Evolutionary conservation across 2,329 filamentous ascomycete species (phyloP), one percentile per base, ranked within the genome.

Genomic region (Alternaria dauci): DNA sequence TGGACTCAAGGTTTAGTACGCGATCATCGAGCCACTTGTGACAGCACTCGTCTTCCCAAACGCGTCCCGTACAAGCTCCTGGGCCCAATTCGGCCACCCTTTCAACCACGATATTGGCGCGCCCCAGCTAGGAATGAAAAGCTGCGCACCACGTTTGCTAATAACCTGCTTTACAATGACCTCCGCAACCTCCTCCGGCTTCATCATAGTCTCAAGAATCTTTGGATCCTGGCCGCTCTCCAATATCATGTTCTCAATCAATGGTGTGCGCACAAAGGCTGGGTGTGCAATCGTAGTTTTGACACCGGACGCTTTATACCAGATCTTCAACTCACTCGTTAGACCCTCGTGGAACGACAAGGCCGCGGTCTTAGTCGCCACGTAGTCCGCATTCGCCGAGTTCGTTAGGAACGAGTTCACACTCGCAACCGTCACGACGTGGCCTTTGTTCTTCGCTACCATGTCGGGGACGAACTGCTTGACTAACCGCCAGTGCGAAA

Each of bases 151-250:
- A 26, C 75, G 71, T 30, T 47, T 57, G 16, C 75, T 70, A 62
- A 80, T 25, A 20, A 81, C 68, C 65, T 81, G 79, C 61, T 71
- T 72, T 4, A 79, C 75, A 12, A 81, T 74, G 3, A 76, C 72
- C 59, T 79, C 70, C 11, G 73, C 65, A 8, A 80, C 75, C 25
- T 70, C 62, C 56, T 75, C 57, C 1, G 78, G 73, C 16, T 72
- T 67, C 39, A 81, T 69, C 25, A 55, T 41, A 26, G 63, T 65
- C 12, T 72, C 70, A 1, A 70, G 67, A 32, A 69, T 55, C 36
- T 59, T 55, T 16, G 42, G 59, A 38, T 73, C 55, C 20, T 80
- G 68, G n/a, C 71, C 56, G 8, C 65, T 56, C n/a, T 69, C 65
- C 59, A 68, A 68, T n/a, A 69, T 59, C 12, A 14, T 20, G 28